phyloP scores from a whole-genome alignment of 495 filamentous ascomycete genomes.

The Tuber indicum region DNA sequence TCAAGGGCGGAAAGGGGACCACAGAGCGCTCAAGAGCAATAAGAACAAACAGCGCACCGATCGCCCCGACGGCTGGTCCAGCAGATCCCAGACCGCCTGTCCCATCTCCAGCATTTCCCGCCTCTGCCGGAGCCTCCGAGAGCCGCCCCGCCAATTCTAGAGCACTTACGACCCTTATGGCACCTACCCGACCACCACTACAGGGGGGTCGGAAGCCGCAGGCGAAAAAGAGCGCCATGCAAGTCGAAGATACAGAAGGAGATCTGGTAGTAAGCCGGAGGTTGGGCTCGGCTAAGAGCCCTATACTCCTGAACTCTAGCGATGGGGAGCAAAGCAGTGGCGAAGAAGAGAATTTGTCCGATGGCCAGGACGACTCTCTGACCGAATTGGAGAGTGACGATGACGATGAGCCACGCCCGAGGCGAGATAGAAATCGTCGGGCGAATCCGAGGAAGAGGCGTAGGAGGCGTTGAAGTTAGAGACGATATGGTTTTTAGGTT shows the following conservation, averaged over 20 bases:
- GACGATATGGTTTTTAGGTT: neutral
- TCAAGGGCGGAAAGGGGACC: constrained; percentile 37
- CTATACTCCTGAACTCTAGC: neutral
- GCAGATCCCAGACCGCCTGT: neutral
- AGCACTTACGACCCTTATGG: neutral
- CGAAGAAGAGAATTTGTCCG: neutral
- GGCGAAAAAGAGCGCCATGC: neutral
- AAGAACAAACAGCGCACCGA: constrained; percentile 1
- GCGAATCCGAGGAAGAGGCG: neutral
- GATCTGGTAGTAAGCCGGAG: neutral
- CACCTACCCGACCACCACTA: neutral
- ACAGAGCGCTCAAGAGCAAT: constrained; percentile 31
- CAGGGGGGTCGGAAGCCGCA: neutral
- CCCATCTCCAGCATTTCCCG: neutral
- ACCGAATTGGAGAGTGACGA: neutral
- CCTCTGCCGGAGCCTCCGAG: neutral
- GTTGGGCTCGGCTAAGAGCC: neutral
- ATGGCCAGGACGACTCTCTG: neutral
- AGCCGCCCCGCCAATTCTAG: neutral
- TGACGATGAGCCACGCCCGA: neutral
- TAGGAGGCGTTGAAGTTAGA: neutral
- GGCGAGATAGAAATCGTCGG: neutral
- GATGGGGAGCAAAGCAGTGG: neutral
- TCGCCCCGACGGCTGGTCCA: neutral
- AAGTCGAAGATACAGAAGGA: neutral